Base-by-base conservation (phyloP, 805 yeast species). In the Candida manassasensis region DNA sequence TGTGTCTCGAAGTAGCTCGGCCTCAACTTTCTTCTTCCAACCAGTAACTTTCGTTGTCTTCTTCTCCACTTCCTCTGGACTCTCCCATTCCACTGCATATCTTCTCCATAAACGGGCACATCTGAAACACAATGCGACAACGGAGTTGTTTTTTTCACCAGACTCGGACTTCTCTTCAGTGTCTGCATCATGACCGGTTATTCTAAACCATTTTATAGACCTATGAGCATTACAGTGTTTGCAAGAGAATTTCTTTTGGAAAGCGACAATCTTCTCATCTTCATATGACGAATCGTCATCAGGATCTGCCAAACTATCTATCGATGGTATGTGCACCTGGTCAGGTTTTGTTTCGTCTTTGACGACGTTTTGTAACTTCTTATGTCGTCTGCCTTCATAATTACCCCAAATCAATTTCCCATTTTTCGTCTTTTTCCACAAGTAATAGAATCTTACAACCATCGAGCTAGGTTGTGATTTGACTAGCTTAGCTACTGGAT, bases 31-130 rank as follows among this genome's bases (percentile, higher is more conserved):
- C 43, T 73, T 71, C 44, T 71, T 75, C 80, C 80, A 76, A 24
- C 68, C 69, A 14, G 74, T 71, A 10, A 77, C 53, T 31, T 53
- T 57, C 11, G 59, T 48, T 22, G 49, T 55, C 39, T 73, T 76
- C 52, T 69, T 75, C 28, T 77, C 57, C 0, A 85, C 78, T 36
- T 80, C 87, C 16, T 59, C 46, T 0, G 96, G 96, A 21, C 77
- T 78, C 44, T 81, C 86, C 97, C 97, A 93, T 7, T 67, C 69
- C 0, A 85, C 79, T 0, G 88, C 96, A 56, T 90, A 90, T 26
- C 94, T 64, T 55, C 96, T 71, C 97, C 97, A 90, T 19, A 93
- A 52, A 39, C 84, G 71, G 0, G 96, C 96, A 63, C 98, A 90
- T 36, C 97, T 67, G 19, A 72, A 60, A 55, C 98, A 90, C 10